Evolutionary conservation across 345 rosid species (phyloP).

Genomic region (Populus ilicifolia): DNA sequence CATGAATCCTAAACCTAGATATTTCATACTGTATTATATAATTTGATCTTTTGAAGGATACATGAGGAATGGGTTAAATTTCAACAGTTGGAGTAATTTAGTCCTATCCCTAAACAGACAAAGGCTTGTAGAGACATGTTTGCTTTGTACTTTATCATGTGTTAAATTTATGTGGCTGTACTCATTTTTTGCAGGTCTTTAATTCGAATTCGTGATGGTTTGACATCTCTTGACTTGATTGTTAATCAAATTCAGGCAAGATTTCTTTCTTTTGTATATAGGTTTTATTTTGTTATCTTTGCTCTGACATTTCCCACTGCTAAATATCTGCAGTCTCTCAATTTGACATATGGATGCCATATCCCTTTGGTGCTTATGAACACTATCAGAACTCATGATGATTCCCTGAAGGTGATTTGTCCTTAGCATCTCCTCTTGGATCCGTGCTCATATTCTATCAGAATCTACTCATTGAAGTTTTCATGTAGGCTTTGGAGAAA

Average conservation of each 20-base stretch:
- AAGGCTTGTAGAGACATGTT: too few relatives aligned
- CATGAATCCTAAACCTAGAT: neutral
- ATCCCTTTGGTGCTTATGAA: slow-evolving; percentile 48
- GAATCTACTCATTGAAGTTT: slow-evolving; percentile 18
- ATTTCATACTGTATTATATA: neutral
- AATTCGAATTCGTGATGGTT: slow-evolving; percentile 41
- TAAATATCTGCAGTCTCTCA: slow-evolving; percentile 39
- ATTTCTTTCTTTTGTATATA: neutral
- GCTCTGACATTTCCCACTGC: slow-evolving; percentile 5
- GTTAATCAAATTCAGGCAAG: slow-evolving; percentile 51
- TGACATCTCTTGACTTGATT: slow-evolving; percentile 40
- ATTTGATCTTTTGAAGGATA: too few relatives aligned
- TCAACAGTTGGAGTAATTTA: too few relatives aligned
- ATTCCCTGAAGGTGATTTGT: slow-evolving; percentile 40
- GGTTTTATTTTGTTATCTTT: neutral
- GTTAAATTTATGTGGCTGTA: neutral
- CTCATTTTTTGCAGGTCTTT: slow-evolving; percentile 29
- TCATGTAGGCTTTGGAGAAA: slow-evolving; percentile 44
- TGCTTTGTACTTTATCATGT: too few relatives aligned
- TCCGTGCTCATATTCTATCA: neutral
- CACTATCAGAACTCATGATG: slow-evolving; percentile 30
- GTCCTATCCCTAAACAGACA: too few relatives aligned
- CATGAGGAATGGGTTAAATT: too few relatives aligned
- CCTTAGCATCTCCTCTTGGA: slow-evolving; percentile 4
- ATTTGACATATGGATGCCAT: slow-evolving; percentile 47